Base-by-base conservation (phyloP, 2,329 filamentous ascomycete species). In the Penicillium aurantiogriseum region DNA sequence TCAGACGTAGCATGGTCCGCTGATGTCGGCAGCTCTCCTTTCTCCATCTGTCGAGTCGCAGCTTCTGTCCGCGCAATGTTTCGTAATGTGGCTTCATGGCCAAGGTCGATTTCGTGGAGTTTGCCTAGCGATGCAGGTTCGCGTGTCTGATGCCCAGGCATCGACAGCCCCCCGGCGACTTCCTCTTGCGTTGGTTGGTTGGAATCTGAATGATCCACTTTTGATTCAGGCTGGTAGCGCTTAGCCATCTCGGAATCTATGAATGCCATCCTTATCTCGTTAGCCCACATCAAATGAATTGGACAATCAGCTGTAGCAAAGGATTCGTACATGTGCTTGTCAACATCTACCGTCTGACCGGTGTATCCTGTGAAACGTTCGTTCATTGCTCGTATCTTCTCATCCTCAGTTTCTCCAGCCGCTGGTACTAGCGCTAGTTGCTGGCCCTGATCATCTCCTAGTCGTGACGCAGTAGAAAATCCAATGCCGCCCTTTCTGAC, bases 211-310 rank as follows among this genome's bases (percentile, higher is more conserved):
- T 48, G 50, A 35, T 72, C 64, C 45, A 56, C 47, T 4, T 60
- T 54, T 31, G 63, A 54, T 33, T 62, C 59, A 45, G 62, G 67
- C 35, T 69, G 67, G 51, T 73, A 71, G 68, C 78, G 76, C 74
- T 83, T 84, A 80, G 84, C 84, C 77, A 87, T 75, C 72, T 86
- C 84, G 60, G 83, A 81, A 71, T 87, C 85, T 88, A 88, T 82
- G 77, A 83, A 88, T 65, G 80, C 81, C 78, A 83, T 83, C 84
- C 85, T 88, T 82, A 81, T 78, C 77, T 76, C 75, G 83, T 88
- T 82, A 88, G 83, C 76, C 68, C 60, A 63, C 65, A 67, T 71
- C 65, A 42, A 54, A 36, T 33, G 5, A 57, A 23, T 2, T 17
- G 21, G 53, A 56, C 36, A 8, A 51, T 52, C 51, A 48, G 54